These are phyloP conservation scores for Chytriomyces confervae DNA, from an alignment of 192 early-diverging fungal species.

Conservation along the genomic window DNA sequence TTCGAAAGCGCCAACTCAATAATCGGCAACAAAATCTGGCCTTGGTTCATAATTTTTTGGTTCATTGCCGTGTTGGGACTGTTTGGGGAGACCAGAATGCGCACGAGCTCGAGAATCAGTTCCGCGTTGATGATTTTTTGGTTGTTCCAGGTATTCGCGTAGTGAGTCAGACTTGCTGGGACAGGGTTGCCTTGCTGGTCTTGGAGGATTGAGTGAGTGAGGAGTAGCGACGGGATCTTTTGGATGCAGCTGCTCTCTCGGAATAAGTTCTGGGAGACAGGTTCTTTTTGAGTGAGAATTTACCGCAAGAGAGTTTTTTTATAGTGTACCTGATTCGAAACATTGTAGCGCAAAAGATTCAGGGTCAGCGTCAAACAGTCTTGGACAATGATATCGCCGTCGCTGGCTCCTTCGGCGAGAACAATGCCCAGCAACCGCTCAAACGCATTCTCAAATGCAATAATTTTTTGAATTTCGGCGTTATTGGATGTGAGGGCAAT, in stretches of 20 bases:
- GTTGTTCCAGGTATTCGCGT: slow-evolving; percentile 63
- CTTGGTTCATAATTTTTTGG: slow-evolving; percentile 82
- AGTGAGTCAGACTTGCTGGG: slow-evolving; percentile 47
- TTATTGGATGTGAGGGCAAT: slow-evolving; percentile 91
- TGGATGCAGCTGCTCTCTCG: slow-evolving; percentile 95
- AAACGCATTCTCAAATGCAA: slow-evolving; percentile 98
- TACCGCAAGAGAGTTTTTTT: neutral
- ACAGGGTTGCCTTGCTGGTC: slow-evolving; percentile 44
- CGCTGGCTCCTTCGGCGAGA: slow-evolving; percentile 86
- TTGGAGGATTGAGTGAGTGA: slow-evolving; percentile 52
- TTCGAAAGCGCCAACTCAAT: slow-evolving; percentile 79
- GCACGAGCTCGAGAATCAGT: slow-evolving; percentile 86
- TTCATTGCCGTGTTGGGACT: slow-evolving; percentile 86
- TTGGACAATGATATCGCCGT: slow-evolving; percentile 94
- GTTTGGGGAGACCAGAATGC: slow-evolving; percentile 87
- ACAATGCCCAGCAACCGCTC: slow-evolving; percentile 89
- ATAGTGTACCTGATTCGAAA: slow-evolving; percentile 89
- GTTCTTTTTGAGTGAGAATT: neutral
- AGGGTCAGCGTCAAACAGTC: slow-evolving; percentile 93
- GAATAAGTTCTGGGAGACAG: slow-evolving; percentile 76
- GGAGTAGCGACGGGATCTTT: slow-evolving; percentile 79
- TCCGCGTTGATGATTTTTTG: slow-evolving; percentile 89
- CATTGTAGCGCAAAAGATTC: slow-evolving; percentile 93
- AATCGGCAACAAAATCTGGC: slow-evolving; percentile 78
- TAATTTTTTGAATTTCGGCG: slow-evolving; percentile 98